phyloP scores from a whole-genome alignment of 176 grass and related monocot genomes.

The Juncus inflexus region DNA sequence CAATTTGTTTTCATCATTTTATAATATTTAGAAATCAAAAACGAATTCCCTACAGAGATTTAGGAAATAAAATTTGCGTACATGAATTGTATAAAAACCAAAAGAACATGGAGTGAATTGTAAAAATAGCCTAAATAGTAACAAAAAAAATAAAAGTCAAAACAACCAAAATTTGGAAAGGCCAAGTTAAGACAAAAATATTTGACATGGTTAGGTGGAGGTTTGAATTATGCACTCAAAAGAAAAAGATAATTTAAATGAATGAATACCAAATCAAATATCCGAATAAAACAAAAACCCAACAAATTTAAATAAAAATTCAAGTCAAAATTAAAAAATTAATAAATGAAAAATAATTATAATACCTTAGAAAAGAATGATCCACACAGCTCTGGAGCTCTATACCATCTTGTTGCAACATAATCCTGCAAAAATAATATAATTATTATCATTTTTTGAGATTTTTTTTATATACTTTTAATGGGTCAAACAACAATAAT shows the following conservation, averaged over 20 bases:
- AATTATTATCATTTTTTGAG: background rate
- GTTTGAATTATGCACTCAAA: background rate
- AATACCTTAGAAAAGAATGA: slow-evolving; percentile 96
- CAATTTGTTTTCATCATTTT: background rate
- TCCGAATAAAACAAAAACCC: too few relatives aligned
- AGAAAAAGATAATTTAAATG: slow-evolving; percentile 3
- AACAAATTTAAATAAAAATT: slow-evolving; percentile 7
- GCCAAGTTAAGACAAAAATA: background rate
- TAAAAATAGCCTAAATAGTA: too few relatives aligned
- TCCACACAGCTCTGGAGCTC: slow-evolving; percentile 89
- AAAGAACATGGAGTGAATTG: too few relatives aligned
- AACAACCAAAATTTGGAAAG: too few relatives aligned
- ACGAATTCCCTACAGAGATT: too few relatives aligned
- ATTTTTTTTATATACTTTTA: background rate
- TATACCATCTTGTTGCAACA: slow-evolving; percentile 98
- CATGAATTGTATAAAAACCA: too few relatives aligned
- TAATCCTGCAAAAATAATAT: slow-evolving; percentile 65
- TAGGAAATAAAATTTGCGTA: too few relatives aligned
- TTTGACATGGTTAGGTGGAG: slow-evolving; percentile 8
- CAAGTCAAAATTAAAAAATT: slow-evolving; percentile 10
- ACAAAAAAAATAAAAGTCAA: too few relatives aligned
- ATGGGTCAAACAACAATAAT: background rate
- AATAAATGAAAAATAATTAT: slow-evolving; percentile 23
- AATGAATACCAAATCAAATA: too few relatives aligned
- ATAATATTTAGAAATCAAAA: background rate